Percentiles rank a stretch among this genome's conserved stretches.
These are phyloP conservation scores for Populus nigra DNA, from an alignment of 345 rosid genomes.

Conservation along the genomic window DNA sequence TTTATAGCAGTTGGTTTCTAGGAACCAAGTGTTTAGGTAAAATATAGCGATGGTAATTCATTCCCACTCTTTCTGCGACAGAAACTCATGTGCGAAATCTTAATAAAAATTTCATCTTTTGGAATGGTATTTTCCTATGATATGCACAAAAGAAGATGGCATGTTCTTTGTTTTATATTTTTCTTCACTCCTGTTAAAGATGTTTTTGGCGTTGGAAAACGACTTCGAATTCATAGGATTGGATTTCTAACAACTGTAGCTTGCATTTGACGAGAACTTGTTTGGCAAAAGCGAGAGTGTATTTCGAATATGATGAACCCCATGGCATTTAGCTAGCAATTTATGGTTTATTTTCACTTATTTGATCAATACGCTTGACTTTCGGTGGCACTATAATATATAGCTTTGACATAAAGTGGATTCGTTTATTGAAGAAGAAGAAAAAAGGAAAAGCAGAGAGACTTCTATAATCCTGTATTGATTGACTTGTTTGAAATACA, in stretches of 20 bases:
- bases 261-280: background rate
- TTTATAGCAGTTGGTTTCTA: background rate
- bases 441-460: no score
- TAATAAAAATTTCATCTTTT: background rate
- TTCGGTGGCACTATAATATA: no score
- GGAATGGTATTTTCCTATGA: background rate
- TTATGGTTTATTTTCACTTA: background rate
- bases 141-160: background rate
- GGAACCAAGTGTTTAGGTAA: background rate
- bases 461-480: no score
- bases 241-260: background rate
- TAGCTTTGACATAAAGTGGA: no score
- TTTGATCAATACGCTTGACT: no score
- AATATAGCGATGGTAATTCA: background rate
- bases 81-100: background rate
- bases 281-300: conserved; percentile 9
- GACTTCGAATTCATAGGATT: background rate
- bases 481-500: no score
- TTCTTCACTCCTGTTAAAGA: background rate
- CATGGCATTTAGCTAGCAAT: background rate
- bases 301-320: background rate
- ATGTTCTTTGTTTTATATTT: background rate
- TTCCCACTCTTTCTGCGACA: background rate
- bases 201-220: background rate
- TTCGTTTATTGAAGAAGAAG: no score